A percentile compares a stretch with the other conserved stretches of the same genome.
Evolutionary conservation across 2,329 filamentous ascomycete genomes (phyloP).

Genomic region (Colletotrichum sp.): DNA sequence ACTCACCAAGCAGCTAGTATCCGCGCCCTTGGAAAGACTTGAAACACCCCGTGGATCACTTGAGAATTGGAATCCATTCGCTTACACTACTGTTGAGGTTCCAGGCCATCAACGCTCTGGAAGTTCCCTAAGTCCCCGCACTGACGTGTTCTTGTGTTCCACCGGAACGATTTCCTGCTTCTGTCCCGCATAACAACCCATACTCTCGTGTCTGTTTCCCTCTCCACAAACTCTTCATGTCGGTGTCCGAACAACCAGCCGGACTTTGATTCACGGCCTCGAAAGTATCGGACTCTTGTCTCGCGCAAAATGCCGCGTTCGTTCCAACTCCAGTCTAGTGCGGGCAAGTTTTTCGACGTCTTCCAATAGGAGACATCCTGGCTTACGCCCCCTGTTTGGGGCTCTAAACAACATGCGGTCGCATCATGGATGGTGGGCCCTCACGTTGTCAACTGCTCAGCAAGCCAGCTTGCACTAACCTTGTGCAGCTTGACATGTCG

Average conservation of each 20-base stretch:
- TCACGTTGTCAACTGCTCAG: neutral
- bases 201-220: neutral
- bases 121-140: neutral
- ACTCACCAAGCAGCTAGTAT: neutral
- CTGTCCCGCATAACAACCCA: neutral
- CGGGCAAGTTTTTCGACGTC: neutral
- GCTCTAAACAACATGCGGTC: neutral
- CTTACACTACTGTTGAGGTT: neutral
- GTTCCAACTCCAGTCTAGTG: neutral
- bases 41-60: neutral
- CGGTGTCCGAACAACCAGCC: neutral
- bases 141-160: neutral
- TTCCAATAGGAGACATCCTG: neutral
- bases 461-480: neutral
- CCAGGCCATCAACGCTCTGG: neutral
- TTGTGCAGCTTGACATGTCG: constrained; percentile 1
- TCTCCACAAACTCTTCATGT: neutral
- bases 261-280: neutral
- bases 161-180: neutral
- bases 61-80: neutral
- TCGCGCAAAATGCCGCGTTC: neutral
- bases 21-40: neutral
- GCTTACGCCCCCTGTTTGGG: neutral
- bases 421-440: constrained; percentile 1
- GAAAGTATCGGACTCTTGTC: neutral